phyloP scores from a whole-genome alignment of 805 yeast genomes.

The Metschnikowia anglica region DNA sequence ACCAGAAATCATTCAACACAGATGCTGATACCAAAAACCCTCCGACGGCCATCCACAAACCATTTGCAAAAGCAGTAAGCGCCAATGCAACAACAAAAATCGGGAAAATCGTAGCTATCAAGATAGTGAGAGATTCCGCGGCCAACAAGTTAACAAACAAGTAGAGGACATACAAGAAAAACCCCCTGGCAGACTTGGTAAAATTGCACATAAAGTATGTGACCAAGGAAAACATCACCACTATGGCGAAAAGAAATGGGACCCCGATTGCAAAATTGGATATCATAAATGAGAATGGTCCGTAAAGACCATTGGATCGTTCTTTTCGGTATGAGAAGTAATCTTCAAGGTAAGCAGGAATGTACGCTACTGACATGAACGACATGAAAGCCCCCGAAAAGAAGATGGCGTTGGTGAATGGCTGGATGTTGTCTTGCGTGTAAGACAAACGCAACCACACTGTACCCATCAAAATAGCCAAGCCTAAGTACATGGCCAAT shows the following conservation, averaged over 20 bases:
- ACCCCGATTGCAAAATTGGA: slow-evolving; percentile 38
- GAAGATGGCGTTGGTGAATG: slow-evolving; percentile 35
- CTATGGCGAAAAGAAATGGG: slow-evolving; percentile 36
- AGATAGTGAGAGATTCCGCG: slow-evolving; percentile 41
- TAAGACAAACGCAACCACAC: slow-evolving; percentile 32
- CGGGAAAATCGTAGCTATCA: slow-evolving; percentile 35
- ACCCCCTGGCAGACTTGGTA: slow-evolving; percentile 28
- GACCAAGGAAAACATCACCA: slow-evolving; percentile 31
- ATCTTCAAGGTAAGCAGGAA: slow-evolving; percentile 41
- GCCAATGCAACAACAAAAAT: slow-evolving; percentile 40
- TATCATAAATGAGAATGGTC: slow-evolving; percentile 34
- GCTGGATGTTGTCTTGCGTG: slow-evolving; percentile 26
- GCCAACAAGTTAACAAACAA: slow-evolving; percentile 39
- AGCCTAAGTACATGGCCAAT: slow-evolving; percentile 38
- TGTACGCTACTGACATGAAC: slow-evolving; percentile 44
- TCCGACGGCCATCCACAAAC: slow-evolving; percentile 46
- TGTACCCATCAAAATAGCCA: slow-evolving; percentile 44
- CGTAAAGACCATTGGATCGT: slow-evolving; percentile 37
- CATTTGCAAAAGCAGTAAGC: slow-evolving; percentile 40
- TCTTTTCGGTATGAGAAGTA: slow-evolving; percentile 31
- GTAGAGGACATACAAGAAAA: slow-evolving; percentile 38
- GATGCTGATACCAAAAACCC: slow-evolving; percentile 39
- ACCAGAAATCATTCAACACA: slow-evolving; percentile 39
- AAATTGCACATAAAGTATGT: slow-evolving; percentile 38
- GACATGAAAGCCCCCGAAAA: slow-evolving; percentile 47